Evolutionary conservation across 2,329 filamentous ascomycete genomes (phyloP).

Genomic region (Nemania bipapillata): DNA sequence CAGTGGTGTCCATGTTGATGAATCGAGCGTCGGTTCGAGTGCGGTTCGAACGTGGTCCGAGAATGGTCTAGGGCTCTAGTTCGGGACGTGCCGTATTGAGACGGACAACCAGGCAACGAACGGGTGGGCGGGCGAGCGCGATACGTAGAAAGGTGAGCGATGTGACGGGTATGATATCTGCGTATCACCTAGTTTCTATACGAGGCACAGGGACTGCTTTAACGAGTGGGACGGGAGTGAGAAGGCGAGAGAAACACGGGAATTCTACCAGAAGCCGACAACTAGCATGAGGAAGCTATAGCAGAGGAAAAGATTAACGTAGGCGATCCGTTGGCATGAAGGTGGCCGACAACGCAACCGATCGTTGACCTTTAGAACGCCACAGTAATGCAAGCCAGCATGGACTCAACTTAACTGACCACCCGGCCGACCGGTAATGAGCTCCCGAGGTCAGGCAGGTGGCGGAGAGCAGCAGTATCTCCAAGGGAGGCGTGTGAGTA

Average conservation of each 20-base stretch:
- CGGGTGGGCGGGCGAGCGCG: not conserved
- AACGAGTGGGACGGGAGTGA: not conserved
- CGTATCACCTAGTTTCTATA: conserved; percentile 17
- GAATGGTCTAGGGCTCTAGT: not conserved
- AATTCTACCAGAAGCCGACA: not conserved
- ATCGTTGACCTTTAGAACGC: not conserved
- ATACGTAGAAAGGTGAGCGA: conserved; percentile 2
- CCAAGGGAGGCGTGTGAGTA: not conserved
- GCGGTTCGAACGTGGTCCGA: not conserved
- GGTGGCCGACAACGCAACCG: not conserved
- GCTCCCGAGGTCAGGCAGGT: not conserved
- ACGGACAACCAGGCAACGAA: not conserved
- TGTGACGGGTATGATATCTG: not conserved
- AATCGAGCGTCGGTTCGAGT: not conserved
- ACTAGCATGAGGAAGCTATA: conserved; percentile 12
- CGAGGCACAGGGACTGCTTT: not conserved
- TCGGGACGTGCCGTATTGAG: not conserved
- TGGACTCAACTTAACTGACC: conserved; percentile 2
- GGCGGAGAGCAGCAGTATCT: not conserved
- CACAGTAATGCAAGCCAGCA: conserved; percentile 18
- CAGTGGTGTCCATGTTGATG: conserved; percentile 57
- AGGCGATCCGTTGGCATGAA: conserved; percentile 1
- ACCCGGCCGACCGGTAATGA: conserved; percentile 12
- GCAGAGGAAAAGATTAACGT: not conserved
- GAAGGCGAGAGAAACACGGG: not conserved